These are phyloP conservation scores for Trifolium dubium DNA, from an alignment of 306 rosid species.

Conservation along the genomic window DNA sequence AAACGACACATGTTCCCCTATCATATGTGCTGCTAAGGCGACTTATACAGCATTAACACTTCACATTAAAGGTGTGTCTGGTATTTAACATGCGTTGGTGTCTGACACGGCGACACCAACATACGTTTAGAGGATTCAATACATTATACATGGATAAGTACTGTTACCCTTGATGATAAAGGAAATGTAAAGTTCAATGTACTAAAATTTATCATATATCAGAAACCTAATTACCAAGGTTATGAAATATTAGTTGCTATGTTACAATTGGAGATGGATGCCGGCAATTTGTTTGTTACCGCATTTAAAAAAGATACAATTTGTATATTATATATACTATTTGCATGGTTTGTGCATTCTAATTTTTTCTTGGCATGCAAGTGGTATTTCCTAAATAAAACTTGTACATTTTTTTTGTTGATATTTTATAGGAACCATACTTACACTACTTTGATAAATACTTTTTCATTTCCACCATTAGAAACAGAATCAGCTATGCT, in stretches of 20 bases:
- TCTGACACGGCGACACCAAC: too few species aligned
- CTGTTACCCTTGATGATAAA: not conserved
- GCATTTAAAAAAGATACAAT: not conserved
- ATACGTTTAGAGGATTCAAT: not conserved
- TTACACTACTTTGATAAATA: constrained; percentile 8
- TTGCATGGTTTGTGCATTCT: constrained; percentile 6
- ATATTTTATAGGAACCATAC: not conserved
- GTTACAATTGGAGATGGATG: not conserved
- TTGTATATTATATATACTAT: not conserved
- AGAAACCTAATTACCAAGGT: not conserved
- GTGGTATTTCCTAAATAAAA: not conserved
- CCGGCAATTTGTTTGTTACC: not conserved
- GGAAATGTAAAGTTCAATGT: not conserved
- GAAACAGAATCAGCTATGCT: constrained; percentile 29
- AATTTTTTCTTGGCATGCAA: not conserved
- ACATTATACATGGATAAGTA: not conserved
- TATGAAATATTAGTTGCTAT: not conserved
- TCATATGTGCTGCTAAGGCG: too few species aligned
- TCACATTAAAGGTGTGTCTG: too few species aligned
- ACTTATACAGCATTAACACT: too few species aligned
- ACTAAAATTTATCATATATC: not conserved
- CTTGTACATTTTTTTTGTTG: not conserved
- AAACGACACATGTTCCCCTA: not conserved
- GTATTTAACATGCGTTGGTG: too few species aligned
- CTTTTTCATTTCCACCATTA: constrained; percentile 13